A percentile compares a stretch with the other conserved stretches of the same genome.
Evolutionary conservation across 305 asterid species (phyloP).

Genomic region (Ruellia speciosa): DNA sequence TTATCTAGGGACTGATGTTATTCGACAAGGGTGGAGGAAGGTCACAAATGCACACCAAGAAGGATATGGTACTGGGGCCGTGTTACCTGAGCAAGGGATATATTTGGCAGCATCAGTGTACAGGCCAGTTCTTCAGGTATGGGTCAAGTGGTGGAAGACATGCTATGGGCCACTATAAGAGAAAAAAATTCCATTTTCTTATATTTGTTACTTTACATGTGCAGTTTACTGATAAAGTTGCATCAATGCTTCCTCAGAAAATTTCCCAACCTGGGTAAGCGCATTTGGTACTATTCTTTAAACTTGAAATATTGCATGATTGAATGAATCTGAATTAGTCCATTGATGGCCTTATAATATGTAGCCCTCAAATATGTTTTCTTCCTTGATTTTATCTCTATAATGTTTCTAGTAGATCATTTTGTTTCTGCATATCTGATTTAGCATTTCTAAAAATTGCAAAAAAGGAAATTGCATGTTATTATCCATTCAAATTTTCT

Average conservation of each 20-base stretch:
- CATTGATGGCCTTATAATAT: neutral
- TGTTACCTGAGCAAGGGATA: constrained; percentile 96
- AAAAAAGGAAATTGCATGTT: no score
- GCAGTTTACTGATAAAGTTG: constrained; percentile 94
- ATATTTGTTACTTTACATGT: constrained; percentile 24
- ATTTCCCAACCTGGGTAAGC: constrained; percentile 81
- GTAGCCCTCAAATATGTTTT: neutral
- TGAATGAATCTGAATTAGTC: neutral
- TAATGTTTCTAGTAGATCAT: neutral
- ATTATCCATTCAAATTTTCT: neutral
- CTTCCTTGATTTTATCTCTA: neutral
- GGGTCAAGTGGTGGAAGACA: constrained; percentile 18
- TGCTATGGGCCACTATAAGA: constrained; percentile 12
- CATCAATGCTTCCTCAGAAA: constrained; percentile 94
- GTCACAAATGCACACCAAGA: constrained; percentile 89
- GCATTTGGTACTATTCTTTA: constrained; percentile 20
- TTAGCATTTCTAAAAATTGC: constrained; percentile 7
- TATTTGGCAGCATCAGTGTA: constrained; percentile 93
- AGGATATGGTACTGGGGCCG: constrained; percentile 92
- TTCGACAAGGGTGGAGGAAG: constrained; percentile 92
- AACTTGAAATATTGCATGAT: constrained; percentile 1
- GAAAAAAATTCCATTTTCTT: constrained; percentile 16
- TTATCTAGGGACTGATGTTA: constrained; percentile 52
- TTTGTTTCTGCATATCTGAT: neutral
- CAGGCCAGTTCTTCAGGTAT: constrained; percentile 96